phyloP scores from a whole-genome alignment of 148 eudicot species.

The Rhododendron williamsianum region DNA sequence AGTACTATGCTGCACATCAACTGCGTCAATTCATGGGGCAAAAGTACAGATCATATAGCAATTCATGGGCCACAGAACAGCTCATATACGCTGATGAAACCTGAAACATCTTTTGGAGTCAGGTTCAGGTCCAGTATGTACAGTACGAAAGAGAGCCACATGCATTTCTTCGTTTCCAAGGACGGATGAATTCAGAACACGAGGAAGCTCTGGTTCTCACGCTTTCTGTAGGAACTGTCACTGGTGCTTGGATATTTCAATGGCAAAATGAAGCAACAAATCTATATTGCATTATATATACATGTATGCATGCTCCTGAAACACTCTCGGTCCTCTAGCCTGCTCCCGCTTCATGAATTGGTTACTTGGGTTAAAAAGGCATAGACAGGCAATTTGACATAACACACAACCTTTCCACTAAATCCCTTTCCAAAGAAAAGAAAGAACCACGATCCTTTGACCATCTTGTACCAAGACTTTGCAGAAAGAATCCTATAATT shows the following conservation, averaged over 20 bases:
- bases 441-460: neutral
- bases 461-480: neutral
- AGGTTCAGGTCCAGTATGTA: neutral
- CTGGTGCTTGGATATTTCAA: neutral
- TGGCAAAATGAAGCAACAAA: neutral
- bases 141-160: neutral
- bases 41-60: neutral
- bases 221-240: neutral
- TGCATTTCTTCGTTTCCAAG: neutral
- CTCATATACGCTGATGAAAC: neutral
- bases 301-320: neutral
- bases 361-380: neutral
- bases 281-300: neutral
- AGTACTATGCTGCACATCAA: neutral
- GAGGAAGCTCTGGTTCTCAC: neutral
- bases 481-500: neutral
- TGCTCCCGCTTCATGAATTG: neutral
- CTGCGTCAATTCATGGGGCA: neutral
- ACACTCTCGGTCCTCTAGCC: neutral
- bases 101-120: neutral
- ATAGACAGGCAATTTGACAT: neutral
- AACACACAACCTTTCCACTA: neutral
- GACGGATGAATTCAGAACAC: neutral
- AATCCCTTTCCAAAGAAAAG: neutral
- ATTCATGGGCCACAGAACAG: neutral